Evolutionary conservation across 2,329 filamentous ascomycete genomes (phyloP).

Genomic region (Colletotrichum sp.): DNA sequence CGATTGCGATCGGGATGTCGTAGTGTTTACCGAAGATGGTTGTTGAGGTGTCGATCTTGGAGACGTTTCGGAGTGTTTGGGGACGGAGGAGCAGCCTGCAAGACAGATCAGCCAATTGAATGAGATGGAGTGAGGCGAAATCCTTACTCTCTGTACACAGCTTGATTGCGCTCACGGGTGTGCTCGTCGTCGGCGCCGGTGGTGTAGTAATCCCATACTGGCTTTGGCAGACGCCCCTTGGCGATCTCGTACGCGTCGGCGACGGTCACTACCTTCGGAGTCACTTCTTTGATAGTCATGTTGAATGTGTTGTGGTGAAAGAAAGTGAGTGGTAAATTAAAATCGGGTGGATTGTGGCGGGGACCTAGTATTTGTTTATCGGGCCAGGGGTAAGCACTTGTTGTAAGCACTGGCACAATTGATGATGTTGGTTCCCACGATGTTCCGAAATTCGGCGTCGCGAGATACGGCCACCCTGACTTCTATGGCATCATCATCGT

Average conservation of each 20-base stretch:
- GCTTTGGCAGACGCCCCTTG: conserved; percentile 8
- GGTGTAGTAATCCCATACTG: conserved; percentile 27
- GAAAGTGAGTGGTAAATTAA: background rate
- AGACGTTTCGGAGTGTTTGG: conserved; percentile 24
- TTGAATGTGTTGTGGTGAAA: background rate
- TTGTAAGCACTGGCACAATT: background rate
- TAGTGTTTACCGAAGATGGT: conserved; percentile 17
- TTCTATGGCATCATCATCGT: conserved; percentile 5
- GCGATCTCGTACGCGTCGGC: conserved; percentile 11
- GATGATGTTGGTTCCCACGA: background rate
- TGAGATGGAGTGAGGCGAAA: too few species aligned
- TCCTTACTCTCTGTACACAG: conserved; percentile 22
- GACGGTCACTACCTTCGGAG: conserved; percentile 19
- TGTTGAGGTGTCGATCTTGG: conserved; percentile 23
- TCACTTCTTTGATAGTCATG: background rate
- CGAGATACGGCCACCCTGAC: background rate
- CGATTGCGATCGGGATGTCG: conserved; percentile 32
- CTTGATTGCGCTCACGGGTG: conserved; percentile 22
- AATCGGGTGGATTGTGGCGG: background rate
- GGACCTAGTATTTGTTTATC: background rate
- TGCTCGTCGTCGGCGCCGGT: conserved; percentile 27
- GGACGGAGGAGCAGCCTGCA: conserved; percentile 10
- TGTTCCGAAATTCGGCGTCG: background rate
- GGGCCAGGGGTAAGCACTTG: background rate
- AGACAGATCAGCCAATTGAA: background rate